Conservation (phyloP, 345 rosid species). For the Lepidium africanum region DNA sequence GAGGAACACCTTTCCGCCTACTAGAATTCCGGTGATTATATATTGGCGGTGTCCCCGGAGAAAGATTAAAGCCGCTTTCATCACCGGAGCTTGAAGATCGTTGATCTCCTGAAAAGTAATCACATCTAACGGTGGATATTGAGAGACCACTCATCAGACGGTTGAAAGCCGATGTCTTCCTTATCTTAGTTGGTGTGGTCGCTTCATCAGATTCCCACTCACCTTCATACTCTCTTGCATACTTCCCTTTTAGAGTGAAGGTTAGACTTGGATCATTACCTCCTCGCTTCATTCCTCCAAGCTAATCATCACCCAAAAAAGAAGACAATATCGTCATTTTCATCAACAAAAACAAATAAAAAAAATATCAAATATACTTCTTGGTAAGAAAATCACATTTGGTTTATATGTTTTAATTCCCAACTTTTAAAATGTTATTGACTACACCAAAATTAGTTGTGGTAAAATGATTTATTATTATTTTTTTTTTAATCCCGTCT, state of each 20-base stretch:
- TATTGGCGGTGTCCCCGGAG: constrained; percentile 56
- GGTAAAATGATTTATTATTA: no score
- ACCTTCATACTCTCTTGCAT: constrained; percentile 34
- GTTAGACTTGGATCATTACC: constrained; percentile 40
- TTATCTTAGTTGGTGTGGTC: constrained; percentile 65
- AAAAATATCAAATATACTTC: no score
- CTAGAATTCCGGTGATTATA: constrained; percentile 62
- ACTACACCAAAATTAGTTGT: no score
- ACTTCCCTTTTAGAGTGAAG: constrained; percentile 47
- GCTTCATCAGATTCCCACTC: constrained; percentile 63
- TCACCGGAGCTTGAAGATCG: constrained; percentile 54
- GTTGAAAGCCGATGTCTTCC: constrained; percentile 46
- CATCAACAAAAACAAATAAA: no score
- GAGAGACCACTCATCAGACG: constrained; percentile 56
- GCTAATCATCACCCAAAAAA: constrained; percentile 29
- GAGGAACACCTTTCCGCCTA: constrained; percentile 78
- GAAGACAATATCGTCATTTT: background rate
- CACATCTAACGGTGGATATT: constrained; percentile 32
- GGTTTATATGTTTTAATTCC: no score
- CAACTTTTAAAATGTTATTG: no score
- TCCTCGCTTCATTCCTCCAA: constrained; percentile 69
- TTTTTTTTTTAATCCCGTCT: no score
- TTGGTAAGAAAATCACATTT: no score
- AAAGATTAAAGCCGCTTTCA: constrained; percentile 40
- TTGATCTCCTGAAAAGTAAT: constrained; percentile 27